Evolutionary conservation across 345 rosid species (phyloP), one percentile per base, ranked within the genome.

Genomic region (Bruguiera gymnorhiza): DNA sequence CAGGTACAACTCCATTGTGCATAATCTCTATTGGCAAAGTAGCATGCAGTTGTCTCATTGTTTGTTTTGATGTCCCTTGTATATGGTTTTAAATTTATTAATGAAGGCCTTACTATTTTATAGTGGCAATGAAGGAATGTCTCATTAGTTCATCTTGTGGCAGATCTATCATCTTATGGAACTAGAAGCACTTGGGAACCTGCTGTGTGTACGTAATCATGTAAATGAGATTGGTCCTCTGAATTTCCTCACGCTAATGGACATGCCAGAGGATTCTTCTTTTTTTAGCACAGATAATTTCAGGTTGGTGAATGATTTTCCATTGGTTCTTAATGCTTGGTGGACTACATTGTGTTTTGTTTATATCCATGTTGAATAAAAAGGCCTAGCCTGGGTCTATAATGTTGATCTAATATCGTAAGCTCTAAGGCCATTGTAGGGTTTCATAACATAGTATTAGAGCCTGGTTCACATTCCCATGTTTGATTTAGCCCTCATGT

Each of bases 261-360:
- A 80, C 73, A 74, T 81, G 86, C 83, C 90, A 13, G 89, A 88
- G 51, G 84, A 88, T 34, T 73, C 86, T 13, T 68, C 86, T 4
- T 86, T 77, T 84, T 95, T 92, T 79, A 77, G 82, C 78, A 87
- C 99, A 8, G 88, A 90, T 79, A 64, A 76, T 72, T 95, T 95
- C 83, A 90, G 96, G 98, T 94, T 67, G 43, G 84, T 65, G 36
- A 50, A 27, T 19, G 11, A 3, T 71, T 63, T 24, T 62, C 3
- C 13, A 24, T 34, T 48, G 2, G 3, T 48, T 27, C 31, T 39
- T 65, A 27, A 43, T 8, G 27, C 50, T 11, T 3, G 18, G 50
- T 43, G 15, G 50, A 43, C 50, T 43, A 0, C 18, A 13, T 43
- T 43, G 19, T 43, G 19, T 43, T 43, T 43, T 43, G 18, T 43